Base-by-base conservation (phyloP, 352 stramenopile genomes). In the Pythium oligandrum region DNA sequence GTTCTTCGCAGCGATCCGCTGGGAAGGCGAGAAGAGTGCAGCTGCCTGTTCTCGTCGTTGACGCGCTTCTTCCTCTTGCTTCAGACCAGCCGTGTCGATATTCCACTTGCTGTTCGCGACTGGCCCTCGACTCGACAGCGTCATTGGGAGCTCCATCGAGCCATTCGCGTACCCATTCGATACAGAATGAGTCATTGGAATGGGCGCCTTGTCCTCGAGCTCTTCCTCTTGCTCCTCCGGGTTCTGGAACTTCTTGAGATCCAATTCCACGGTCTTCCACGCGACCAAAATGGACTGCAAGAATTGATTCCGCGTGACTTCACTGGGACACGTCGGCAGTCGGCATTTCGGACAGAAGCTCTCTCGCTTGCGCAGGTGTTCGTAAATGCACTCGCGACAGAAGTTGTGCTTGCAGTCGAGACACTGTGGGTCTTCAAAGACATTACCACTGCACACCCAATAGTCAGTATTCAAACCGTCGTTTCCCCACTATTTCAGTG, bases 371-470 rank as follows among this genome's bases (percentile, higher is more conserved):
- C 66, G 66, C 40, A 94, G 52, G 43, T 91, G 77, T 35, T 70
- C 49, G 31, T 84, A 68, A 49, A 93, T 91, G 64, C 82, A 94
- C 26, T 67, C 55, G 61, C 69, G 77, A 49, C 84, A 94, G 49
- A 93, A 94, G 52, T 94, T 94, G 76, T 94, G 84, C 53, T 94
- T 92, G 63, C 84, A 94, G 64, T 87, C 78, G 51, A 94, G 73
- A 50, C 82, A 90, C 37, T 94, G 84, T 44, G 84, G 80, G 58
- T 94, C 84, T n/a, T 87, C 73, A 60, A 93, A 88, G 32, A 88
- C 78, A 10, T 71, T 55, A 34, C 61, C 59, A 55, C 83, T 93
- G 56, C 44, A 53, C 6, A 55, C 43, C 17, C 36, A 7, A 26
- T 26, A 26, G 17, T 26, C 17, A 26, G 17, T 26, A 26, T 26